phyloP scores from a whole-genome alignment of 257 asterid genomes.

The Solanum commersonii region DNA sequence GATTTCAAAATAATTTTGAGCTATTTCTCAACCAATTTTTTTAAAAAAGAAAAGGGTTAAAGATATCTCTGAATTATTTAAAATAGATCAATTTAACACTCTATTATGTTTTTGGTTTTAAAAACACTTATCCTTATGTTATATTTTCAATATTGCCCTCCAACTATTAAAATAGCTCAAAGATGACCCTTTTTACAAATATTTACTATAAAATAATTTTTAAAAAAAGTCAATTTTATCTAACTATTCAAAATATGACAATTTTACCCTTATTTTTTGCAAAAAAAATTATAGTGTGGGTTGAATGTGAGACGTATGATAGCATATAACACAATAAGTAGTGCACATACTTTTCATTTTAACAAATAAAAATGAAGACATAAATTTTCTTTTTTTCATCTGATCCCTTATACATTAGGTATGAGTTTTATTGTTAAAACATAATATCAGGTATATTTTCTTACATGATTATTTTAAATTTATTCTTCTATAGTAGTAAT shows the following conservation, averaged over 20 bases:
- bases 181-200: background rate
- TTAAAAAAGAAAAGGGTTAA: background rate
- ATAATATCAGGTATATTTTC: background rate
- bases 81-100: background rate
- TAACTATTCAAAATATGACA: background rate
- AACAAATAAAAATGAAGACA: background rate
- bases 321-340: background rate
- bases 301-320: background rate
- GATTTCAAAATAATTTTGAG: background rate
- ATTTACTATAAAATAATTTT: background rate
- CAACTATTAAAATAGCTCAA: background rate
- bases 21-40: background rate
- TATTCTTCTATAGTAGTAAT: background rate
- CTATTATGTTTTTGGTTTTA: background rate
- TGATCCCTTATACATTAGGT: background rate
- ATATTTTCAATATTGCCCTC: background rate
- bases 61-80: background rate
- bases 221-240: accelerated
- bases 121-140: background rate
- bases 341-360: background rate
- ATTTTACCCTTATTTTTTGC: background rate
- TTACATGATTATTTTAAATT: background rate
- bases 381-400: background rate
- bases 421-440: background rate
- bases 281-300: too few species aligned